Percentiles rank a stretch among this genome's conserved stretches.
Evolutionary conservation across 78 protist genomes (phyloP).

Genomic region (Trichosphaerium sp.): DNA sequence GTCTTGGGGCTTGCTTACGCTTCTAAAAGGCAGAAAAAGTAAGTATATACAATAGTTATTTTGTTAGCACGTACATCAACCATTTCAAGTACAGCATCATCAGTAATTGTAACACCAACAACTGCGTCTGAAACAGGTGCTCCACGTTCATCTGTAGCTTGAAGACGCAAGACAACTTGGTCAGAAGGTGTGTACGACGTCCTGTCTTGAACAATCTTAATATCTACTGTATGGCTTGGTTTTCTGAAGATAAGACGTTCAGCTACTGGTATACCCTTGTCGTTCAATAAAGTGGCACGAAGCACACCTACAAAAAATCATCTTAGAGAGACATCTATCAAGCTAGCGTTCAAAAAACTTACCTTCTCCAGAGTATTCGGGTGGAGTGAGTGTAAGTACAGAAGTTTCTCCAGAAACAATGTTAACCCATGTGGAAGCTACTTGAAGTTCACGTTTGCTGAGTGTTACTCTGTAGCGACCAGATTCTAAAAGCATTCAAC

Average conservation of each 20-base stretch:
- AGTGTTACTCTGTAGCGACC: no score
- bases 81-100: constrained; percentile 1
- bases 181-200: not conserved
- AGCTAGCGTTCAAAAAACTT: no score
- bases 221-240: not conserved
- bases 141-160: not conserved
- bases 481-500: no score
- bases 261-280: not conserved
- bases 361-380: not conserved
- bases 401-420: not conserved
- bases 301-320: no score
- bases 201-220: not conserved
- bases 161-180: not conserved
- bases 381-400: not conserved
- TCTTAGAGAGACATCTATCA: no score
- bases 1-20: constrained; percentile 7
- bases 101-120: constrained; percentile 10
- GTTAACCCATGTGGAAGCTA: not conserved
- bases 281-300: no score
- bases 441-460: not conserved
- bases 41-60: no score
- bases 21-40: no score
- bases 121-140: not conserved
- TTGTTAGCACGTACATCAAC: no score
- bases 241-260: not conserved